Evolutionary conservation across 306 rosid genomes (phyloP).

Genomic region (Astragalus glycyphyllos): DNA sequence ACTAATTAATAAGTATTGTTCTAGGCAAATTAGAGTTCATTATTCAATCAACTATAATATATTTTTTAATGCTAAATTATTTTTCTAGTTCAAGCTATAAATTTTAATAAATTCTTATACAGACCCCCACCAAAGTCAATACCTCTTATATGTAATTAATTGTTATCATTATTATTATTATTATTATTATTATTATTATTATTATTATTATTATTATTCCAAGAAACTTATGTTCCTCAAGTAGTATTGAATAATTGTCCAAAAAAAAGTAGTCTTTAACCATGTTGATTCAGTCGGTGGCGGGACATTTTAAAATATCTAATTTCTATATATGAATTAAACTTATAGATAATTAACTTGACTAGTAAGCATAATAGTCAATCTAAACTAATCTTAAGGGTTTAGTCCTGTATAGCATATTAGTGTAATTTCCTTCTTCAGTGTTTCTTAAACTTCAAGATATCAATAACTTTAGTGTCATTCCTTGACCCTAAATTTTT

Average conservation of each 20-base stretch:
- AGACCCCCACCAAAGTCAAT: slow-evolving; percentile 41
- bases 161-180: too few relatives aligned
- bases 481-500: too few relatives aligned
- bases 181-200: too few relatives aligned
- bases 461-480: too few relatives aligned
- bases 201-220: too few relatives aligned
- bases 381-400: background rate
- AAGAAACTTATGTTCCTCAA: slow-evolving; percentile 15
- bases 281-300: slow-evolving; percentile 30
- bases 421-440: too few relatives aligned
- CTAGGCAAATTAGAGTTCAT: background rate
- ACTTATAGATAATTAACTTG: background rate
- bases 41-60: background rate
- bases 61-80: slow-evolving; percentile 19
- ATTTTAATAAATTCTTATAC: background rate
- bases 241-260: background rate
- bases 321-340: background rate
- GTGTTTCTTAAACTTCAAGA: too few relatives aligned
- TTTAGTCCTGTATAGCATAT: too few relatives aligned
- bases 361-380: slow-evolving; percentile 29
- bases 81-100: background rate
- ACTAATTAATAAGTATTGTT: slow-evolving; percentile 10
- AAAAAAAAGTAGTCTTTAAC: background rate
- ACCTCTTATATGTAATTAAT: too few relatives aligned
- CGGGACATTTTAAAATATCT: slow-evolving; percentile 32